Conservation (phyloP, 2,329 filamentous ascomycete genomes). For the Keithomyces neogunnii region DNA sequence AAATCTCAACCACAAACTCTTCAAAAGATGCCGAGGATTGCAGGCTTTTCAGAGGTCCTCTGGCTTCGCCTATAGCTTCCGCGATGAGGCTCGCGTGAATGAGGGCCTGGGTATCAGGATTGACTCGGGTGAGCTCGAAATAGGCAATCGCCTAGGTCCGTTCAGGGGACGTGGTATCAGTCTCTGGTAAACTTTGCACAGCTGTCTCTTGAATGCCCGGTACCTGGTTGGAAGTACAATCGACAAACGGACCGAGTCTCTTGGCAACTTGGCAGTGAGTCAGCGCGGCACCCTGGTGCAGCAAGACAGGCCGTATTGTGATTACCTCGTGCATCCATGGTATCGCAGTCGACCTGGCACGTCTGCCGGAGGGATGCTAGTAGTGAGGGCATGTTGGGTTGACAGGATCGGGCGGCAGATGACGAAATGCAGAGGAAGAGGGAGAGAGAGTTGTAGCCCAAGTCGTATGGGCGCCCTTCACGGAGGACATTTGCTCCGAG, state of each 20-base stretch:
- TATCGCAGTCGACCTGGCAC: slow-evolving; percentile 26
- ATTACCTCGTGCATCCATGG: slow-evolving; percentile 24
- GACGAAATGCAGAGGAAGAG: too few species aligned
- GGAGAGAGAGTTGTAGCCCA: too few species aligned
- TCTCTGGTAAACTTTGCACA: background rate
- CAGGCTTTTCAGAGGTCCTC: slow-evolving; percentile 7
- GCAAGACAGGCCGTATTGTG: slow-evolving; percentile 6
- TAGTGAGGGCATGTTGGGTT: slow-evolving; percentile 15
- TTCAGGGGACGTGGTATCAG: background rate
- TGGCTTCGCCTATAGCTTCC: slow-evolving; percentile 17
- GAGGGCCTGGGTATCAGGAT: slow-evolving; percentile 9
- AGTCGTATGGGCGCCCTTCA: too few species aligned
- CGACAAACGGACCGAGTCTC: slow-evolving; percentile 24
- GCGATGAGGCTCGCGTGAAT: slow-evolving; percentile 20
- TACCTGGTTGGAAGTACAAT: slow-evolving; percentile 30
- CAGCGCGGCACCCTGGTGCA: too few species aligned
- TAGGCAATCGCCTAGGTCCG: slow-evolving; percentile 24
- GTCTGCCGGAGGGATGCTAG: slow-evolving; percentile 18
- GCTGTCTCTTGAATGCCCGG: slow-evolving; percentile 13
- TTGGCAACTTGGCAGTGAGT: background rate
- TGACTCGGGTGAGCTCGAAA: slow-evolving; percentile 19
- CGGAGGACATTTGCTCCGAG: too few species aligned
- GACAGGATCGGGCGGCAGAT: too few species aligned
- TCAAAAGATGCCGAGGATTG: slow-evolving; percentile 19
- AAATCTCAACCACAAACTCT: slow-evolving; percentile 47